phyloP scores from a whole-genome alignment of 495 filamentous ascomycete species.

The Rostrohypoxylon terebratum region DNA sequence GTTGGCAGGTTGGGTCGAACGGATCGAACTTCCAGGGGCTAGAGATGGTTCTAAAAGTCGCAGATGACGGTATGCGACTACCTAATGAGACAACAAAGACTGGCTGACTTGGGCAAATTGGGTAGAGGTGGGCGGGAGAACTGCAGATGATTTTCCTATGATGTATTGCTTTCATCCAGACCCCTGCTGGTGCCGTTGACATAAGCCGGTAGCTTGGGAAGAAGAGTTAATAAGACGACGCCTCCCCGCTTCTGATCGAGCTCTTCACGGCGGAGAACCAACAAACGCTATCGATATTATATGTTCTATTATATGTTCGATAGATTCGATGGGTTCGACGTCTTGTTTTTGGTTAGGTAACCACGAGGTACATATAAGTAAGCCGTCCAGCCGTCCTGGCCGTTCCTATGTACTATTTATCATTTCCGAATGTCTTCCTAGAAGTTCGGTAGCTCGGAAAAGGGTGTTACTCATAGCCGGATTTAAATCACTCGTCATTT shows the following conservation, averaged over 20 bases:
- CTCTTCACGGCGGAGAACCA: conserved; percentile 11
- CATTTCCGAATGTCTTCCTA: conserved; percentile 13
- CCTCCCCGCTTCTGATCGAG: conserved; percentile 15
- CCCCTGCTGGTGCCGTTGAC: conserved; percentile 30
- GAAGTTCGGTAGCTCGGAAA: conserved; percentile 18
- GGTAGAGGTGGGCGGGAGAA: conserved; percentile 4
- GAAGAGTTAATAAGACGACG: background rate
- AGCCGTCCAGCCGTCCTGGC: background rate
- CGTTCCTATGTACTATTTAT: background rate
- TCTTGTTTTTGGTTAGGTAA: background rate
- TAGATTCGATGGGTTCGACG: background rate
- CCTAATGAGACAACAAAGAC: conserved; percentile 33
- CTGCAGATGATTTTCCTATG: conserved; percentile 41
- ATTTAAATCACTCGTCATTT: conserved; percentile 6
- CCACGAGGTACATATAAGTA: background rate
- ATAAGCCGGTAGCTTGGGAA: conserved; percentile 10
- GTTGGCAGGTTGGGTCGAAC: conserved; percentile 2
- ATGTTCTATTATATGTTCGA: too few relatives aligned
- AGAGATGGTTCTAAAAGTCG: conserved; percentile 3
- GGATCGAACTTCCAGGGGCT: conserved; percentile 2
- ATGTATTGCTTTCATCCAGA: conserved; percentile 30
- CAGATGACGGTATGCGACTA: conserved; percentile 40
- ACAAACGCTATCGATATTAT: background rate
- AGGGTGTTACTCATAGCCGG: background rate
- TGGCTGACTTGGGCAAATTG: background rate